phyloP scores from a whole-genome alignment of 1,284 basidiomycete genomes.

The Sanghuangporus sanghuang region DNA sequence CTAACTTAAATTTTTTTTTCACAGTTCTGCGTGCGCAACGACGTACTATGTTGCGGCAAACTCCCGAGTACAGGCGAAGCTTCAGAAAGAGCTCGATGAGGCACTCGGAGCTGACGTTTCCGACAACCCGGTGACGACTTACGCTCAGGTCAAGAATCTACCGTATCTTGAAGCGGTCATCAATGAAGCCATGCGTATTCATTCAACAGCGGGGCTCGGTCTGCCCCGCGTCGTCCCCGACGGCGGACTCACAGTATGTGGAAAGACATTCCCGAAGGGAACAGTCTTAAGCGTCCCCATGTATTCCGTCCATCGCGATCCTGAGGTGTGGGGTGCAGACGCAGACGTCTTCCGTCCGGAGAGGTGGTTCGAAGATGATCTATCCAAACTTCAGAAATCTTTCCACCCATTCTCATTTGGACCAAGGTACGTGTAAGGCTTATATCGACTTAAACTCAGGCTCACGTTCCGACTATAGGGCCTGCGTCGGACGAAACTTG shows the following conservation, averaged over 20 bases:
- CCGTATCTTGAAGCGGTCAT: conserved; percentile 80
- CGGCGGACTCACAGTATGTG: conserved; percentile 58
- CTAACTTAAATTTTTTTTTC: not conserved
- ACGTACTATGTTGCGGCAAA: conserved; percentile 76
- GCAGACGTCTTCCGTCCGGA: conserved; percentile 74
- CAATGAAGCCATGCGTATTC: conserved; percentile 76
- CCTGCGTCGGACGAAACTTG: conserved; percentile 70
- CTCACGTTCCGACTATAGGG: conserved; percentile 29
- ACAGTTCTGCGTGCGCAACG: conserved; percentile 79
- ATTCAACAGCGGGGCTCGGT: conserved; percentile 78
- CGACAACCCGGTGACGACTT: conserved; percentile 49
- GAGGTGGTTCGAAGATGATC: conserved; percentile 72
- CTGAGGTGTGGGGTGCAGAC: conserved; percentile 71
- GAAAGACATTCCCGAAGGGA: conserved; percentile 64
- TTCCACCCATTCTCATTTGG: conserved; percentile 76
- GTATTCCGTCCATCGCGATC: conserved; percentile 75
- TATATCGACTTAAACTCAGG: not conserved
- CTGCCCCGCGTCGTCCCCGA: conserved; percentile 75
- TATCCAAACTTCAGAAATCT: conserved; percentile 53
- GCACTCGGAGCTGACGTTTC: conserved; percentile 46
- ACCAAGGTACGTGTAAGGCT: conserved; percentile 26
- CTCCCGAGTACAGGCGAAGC: conserved; percentile 59
- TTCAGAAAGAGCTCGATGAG: conserved; percentile 80
- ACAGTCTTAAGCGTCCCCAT: conserved; percentile 69
- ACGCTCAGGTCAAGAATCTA: conserved; percentile 61